Percentiles rank a stretch among this genome's conserved stretches.
Evolutionary conservation across 2,329 filamentous ascomycete species (phyloP).

Genomic region (Calonectria henricotiae): DNA sequence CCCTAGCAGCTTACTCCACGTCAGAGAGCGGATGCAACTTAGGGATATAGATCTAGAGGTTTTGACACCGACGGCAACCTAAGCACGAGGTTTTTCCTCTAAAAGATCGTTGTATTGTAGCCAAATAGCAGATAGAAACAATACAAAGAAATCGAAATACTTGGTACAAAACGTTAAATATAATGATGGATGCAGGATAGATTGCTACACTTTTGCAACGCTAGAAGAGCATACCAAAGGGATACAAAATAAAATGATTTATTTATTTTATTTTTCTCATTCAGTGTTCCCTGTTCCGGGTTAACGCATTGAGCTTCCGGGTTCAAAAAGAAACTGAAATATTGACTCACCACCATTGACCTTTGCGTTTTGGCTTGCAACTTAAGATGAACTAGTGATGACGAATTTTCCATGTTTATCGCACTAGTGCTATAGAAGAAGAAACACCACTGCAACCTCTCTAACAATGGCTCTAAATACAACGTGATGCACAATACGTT

Average conservation of each 20-base stretch:
- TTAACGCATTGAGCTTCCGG: slow-evolving; percentile 1
- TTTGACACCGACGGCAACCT: too few species aligned
- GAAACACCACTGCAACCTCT: neutral
- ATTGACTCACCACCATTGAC: too few species aligned
- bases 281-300: neutral
- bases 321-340: neutral
- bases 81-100: too few species aligned
- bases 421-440: neutral
- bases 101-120: too few species aligned
- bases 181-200: too few species aligned
- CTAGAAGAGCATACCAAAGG: neutral
- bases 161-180: neutral
- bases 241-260: neutral
- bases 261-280: neutral
- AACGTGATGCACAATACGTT: slow-evolving; percentile 25
- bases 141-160: too few species aligned
- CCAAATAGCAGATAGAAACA: too few species aligned
- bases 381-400: slow-evolving; percentile 1
- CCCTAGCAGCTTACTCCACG: too few species aligned
- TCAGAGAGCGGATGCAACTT: too few species aligned
- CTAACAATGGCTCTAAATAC: slow-evolving; percentile 1
- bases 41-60: too few species aligned
- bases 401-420: neutral
- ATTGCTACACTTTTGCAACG: too few species aligned
- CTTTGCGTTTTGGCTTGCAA: slow-evolving; percentile 16